Evolutionary conservation across 1,284 basidiomycete genomes (phyloP), one percentile per base, ranked within the genome.

Genomic region (Taiwanofungus camphoratus): DNA sequence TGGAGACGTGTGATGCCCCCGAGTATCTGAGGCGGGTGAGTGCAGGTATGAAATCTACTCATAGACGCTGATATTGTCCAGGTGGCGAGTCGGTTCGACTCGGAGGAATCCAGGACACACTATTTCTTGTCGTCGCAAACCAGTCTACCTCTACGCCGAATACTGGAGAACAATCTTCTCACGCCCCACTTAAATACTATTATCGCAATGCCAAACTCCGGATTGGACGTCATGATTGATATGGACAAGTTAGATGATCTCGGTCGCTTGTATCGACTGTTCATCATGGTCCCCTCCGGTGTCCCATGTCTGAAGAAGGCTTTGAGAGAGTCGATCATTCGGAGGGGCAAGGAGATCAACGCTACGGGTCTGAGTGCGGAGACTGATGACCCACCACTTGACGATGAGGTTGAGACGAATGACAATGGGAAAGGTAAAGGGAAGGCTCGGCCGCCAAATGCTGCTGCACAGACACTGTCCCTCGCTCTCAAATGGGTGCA

Each of bases 401-500:
- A 62, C 0, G 65, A 59, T 8, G 66, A 69, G 36, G 52, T 56
- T 13, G 74, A 76, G 52, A 63, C 62, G 18, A 79, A 49, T n/a
- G 56, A 60, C 4, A 76, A 76, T 53, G 65, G 62, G 23, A 80
- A 79, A 51, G 74, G 71, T 5, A 88, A 82, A 57, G 76, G 68
- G 2, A 88, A 80, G 53, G 73, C 70, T 5, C 76, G 73, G 41
- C 61, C 60, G 8, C 59, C 62, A 13, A 62, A 61, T 27, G 60
- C 64, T 6, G 64, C 59, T 11, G 52, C 72, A 22, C 77, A 81
- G 45, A 75, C 71, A 1, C 61, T 74, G 24, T 56, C 66, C 2
- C 52, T 73, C 15, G 96, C 95, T 1, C 69, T 97, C 42, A 85
- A 83, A 59, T 99, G 96, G 96, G 95, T 99, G 0, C 85, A 96